These are phyloP conservation scores for Populus deltoides DNA, from an alignment of 345 rosid species.

Conservation along the genomic window DNA sequence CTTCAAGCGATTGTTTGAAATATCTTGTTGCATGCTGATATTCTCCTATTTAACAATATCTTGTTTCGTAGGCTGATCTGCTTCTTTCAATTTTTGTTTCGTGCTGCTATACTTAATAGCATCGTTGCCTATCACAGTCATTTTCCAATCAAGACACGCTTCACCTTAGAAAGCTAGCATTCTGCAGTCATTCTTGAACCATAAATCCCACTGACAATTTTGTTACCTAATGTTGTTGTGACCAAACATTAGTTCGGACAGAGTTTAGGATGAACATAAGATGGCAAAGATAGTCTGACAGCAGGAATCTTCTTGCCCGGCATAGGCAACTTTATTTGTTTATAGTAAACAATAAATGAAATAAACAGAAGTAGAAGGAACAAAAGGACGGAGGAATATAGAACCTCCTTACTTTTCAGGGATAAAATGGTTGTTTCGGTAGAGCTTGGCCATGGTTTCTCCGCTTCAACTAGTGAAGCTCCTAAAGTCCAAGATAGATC, in stretches of 20 bases:
- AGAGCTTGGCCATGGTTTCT: slow-evolving; percentile 25
- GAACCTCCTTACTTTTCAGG: slow-evolving; percentile 14
- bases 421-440: slow-evolving; percentile 12
- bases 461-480: slow-evolving; percentile 51
- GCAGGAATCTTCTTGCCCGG: slow-evolving; percentile 32
- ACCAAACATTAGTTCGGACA: slow-evolving; percentile 24
- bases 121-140: too few relatives aligned
- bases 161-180: not conserved
- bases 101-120: too few relatives aligned
- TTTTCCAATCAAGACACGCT: too few relatives aligned
- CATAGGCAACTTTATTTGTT: slow-evolving; percentile 51
- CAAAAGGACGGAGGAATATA: slow-evolving; percentile 36
- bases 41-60: too few relatives aligned
- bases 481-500: slow-evolving; percentile 65
- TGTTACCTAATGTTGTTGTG: too few relatives aligned
- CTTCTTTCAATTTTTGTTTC: too few relatives aligned
- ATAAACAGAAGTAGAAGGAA: slow-evolving; percentile 38
- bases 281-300: slow-evolving; percentile 33
- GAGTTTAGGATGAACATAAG: slow-evolving; percentile 35
- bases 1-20: too few relatives aligned
- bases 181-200: not conserved
- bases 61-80: too few relatives aligned
- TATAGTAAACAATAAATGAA: slow-evolving; percentile 26
- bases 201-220: not conserved
- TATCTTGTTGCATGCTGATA: too few relatives aligned